phyloP scores from a whole-genome alignment of 192 early-diverging fungal genomes.

The Backusella parvicylindrica region DNA sequence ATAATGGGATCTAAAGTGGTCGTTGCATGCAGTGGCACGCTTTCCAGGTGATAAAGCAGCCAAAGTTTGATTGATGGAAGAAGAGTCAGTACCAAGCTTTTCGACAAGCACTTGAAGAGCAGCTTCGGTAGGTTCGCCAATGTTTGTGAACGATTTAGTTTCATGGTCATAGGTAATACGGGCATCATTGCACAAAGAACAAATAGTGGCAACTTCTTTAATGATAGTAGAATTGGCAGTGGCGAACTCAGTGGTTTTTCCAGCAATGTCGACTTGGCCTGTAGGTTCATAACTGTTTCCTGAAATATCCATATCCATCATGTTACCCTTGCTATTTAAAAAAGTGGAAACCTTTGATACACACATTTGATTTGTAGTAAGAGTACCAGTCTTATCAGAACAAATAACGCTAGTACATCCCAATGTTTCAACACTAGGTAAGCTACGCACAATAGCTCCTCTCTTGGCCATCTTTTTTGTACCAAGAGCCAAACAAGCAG shows the following conservation, averaged over 20 bases:
- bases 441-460: conserved; percentile 92
- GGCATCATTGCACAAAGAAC: conserved; percentile 90
- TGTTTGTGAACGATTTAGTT: conserved; percentile 58
- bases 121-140: conserved; percentile 99
- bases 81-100: conserved; percentile 82
- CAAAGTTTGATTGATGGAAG: conserved; percentile 60
- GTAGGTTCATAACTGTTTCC: conserved; percentile 86
- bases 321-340: conserved; percentile 39
- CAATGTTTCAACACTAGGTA: conserved; percentile 93
- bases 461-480: conserved; percentile 96
- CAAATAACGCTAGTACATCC: conserved; percentile 98
- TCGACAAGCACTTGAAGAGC: conserved; percentile 92
- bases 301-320: conserved; percentile 72
- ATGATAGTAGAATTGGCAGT: conserved; percentile 49
- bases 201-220: conserved; percentile 77
- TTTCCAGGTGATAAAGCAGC: conserved; percentile 43
- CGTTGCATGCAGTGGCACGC: conserved; percentile 69
- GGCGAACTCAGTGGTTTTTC: conserved; percentile 37
- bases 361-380: conserved; percentile 98
- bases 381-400: conserved; percentile 98
- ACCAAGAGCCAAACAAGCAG: conserved; percentile 95
- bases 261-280: conserved; percentile 53
- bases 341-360: conserved; percentile 61
- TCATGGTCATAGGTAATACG: conserved; percentile 72
- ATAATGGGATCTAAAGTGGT: conserved; percentile 62